These are phyloP conservation scores for Dactylellina leptospora DNA, from an alignment of 2,329 filamentous ascomycete genomes.

Conservation along the genomic window DNA sequence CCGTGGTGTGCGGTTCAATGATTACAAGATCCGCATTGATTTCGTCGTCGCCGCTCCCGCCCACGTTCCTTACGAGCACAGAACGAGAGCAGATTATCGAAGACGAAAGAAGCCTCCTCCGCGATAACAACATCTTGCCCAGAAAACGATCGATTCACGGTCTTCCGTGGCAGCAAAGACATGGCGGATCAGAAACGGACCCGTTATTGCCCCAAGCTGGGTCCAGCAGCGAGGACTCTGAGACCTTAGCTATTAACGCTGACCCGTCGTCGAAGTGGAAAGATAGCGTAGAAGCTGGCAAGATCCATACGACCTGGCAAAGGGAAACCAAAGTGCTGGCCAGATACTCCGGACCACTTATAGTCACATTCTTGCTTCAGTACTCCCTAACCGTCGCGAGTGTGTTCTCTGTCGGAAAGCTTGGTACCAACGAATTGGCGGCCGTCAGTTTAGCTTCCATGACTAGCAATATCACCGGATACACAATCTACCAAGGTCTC, in stretches of 20 bases:
- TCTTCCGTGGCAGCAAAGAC: constrained; percentile 63
- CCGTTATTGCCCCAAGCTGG: constrained; percentile 32
- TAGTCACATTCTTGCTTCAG: constrained; percentile 79
- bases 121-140: constrained; percentile 73
- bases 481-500: constrained; percentile 78
- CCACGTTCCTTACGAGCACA: constrained; percentile 63
- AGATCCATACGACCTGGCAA: constrained; percentile 89
- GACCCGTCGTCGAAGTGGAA: constrained; percentile 76
- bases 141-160: constrained; percentile 65
- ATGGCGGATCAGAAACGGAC: constrained; percentile 62
- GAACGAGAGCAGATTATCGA: constrained; percentile 69
- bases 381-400: constrained; percentile 85
- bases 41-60: constrained; percentile 53
- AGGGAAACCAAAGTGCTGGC: constrained; percentile 83
- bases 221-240: constrained; percentile 30
- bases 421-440: constrained; percentile 75
- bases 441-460: constrained; percentile 76
- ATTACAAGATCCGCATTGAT: constrained; percentile 54
- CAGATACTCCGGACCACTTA: constrained; percentile 74
- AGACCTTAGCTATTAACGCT: constrained; percentile 58
- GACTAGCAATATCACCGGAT: constrained; percentile 81
- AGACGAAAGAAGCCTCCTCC: constrained; percentile 70
- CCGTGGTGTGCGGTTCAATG: constrained; percentile 55
- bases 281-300: constrained; percentile 79
- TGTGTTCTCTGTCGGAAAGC: constrained; percentile 78